These are phyloP conservation scores for Termitomyces sp. DNA, from an alignment of 768 basidiomycete genomes.

Conservation along the genomic window DNA sequence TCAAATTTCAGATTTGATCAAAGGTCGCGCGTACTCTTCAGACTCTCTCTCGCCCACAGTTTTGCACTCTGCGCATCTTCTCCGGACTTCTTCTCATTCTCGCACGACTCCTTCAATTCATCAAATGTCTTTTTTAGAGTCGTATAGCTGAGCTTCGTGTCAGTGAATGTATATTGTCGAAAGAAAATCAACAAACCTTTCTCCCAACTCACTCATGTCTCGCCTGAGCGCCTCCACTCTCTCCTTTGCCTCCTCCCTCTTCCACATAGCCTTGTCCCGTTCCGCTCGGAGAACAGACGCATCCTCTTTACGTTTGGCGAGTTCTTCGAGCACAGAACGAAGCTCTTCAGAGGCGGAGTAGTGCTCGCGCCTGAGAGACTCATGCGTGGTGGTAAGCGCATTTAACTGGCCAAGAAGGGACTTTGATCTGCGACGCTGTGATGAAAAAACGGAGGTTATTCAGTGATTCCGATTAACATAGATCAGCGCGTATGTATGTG, in stretches of 20 bases:
- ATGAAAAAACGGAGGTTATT: neutral
- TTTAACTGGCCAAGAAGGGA: conserved; percentile 7
- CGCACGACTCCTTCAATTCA: conserved; percentile 4
- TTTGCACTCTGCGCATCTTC: conserved; percentile 6
- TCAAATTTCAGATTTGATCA: neutral
- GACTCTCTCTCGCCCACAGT: conserved; percentile 1
- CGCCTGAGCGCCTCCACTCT: neutral
- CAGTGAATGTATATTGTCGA: neutral
- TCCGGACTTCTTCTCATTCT: neutral
- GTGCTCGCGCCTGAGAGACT: conserved; percentile 6
- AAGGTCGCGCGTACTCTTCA: neutral
- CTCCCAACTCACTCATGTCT: conserved; percentile 4
- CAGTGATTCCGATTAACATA: neutral
- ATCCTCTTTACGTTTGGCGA: neutral
- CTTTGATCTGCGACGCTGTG: conserved; percentile 3
- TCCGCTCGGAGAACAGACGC: neutral
- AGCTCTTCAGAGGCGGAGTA: neutral
- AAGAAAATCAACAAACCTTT: neutral
- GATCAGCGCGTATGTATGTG: neutral
- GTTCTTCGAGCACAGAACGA: neutral
- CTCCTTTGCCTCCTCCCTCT: neutral
- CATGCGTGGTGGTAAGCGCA: conserved; percentile 6
- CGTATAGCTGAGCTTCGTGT: conserved; percentile 4
- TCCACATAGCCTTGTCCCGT: neutral
- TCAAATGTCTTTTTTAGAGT: neutral